A percentile compares a stretch with the other conserved stretches of the same genome.
Evolutionary conservation across 306 rosid species (phyloP).

Genomic region (Corylus americana): DNA sequence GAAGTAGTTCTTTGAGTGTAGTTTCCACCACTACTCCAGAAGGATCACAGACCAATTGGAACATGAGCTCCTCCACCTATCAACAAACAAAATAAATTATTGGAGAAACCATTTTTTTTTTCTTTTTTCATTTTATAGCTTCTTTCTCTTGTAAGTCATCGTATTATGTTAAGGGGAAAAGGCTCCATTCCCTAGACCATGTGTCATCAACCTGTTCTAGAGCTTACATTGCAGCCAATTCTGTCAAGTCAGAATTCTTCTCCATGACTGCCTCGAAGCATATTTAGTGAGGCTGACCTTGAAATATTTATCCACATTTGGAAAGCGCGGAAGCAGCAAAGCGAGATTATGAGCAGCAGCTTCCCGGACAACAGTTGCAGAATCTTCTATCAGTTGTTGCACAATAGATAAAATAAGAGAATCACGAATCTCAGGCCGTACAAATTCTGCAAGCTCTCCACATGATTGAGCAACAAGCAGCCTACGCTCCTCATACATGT

Average conservation of each 20-base stretch:
- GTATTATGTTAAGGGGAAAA: conserved; percentile 49
- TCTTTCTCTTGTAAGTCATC: conserved; percentile 35
- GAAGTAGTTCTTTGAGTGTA: conserved; percentile 79
- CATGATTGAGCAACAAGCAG: conserved; percentile 98
- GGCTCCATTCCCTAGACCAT: conserved; percentile 88
- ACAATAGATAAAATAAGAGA: conserved; percentile 94
- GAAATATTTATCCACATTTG: conserved; percentile 94
- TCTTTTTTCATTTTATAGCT: conserved; percentile 24
- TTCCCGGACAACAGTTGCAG: conserved; percentile 94
- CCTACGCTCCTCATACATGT: conserved; percentile 96
- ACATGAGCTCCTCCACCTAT: conserved; percentile 97
- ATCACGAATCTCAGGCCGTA: conserved; percentile 94
- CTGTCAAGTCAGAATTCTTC: conserved; percentile 99
- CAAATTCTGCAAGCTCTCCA: conserved; percentile 93
- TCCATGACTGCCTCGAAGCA: conserved; percentile 99
- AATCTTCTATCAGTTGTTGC: conserved; percentile 89
- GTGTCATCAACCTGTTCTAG: conserved; percentile 78
- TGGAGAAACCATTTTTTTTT: conserved; percentile 37
- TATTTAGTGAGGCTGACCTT: conserved; percentile 99
- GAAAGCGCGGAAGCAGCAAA: conserved; percentile 90
- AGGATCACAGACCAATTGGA: conserved; percentile 91
- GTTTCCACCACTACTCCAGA: conserved; percentile 94
- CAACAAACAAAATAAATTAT: conserved; percentile 40
- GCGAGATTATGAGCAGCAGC: conserved; percentile 95
- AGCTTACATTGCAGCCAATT: conserved; percentile 98